These are phyloP conservation scores for Asclepias syriaca DNA, from an alignment of 257 asterid species.

Conservation along the genomic window DNA sequence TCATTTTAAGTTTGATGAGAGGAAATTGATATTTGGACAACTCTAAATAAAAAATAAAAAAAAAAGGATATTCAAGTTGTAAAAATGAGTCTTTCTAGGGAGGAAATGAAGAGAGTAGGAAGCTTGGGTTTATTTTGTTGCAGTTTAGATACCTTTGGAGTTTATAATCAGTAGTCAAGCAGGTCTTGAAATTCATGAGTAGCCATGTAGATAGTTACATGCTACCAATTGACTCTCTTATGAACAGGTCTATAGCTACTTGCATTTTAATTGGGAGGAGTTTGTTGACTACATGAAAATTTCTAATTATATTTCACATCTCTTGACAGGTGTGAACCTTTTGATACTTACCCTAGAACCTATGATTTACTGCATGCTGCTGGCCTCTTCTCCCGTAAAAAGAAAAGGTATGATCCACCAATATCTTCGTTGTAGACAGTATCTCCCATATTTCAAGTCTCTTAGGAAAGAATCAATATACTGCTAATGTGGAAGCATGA, in stretches of 20 bases:
- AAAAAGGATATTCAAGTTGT: not conserved
- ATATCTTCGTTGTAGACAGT: not conserved
- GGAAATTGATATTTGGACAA: not conserved
- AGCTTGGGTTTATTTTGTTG: not conserved
- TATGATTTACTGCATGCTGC: slow-evolving; percentile 80
- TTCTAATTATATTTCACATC: slow-evolving; percentile 1
- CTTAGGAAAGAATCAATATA: not conserved
- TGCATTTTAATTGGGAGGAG: not conserved
- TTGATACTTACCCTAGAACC: slow-evolving; percentile 72
- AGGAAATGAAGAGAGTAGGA: not conserved
- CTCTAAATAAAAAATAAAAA: not conserved
- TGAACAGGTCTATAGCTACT: not conserved
- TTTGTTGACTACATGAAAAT: not conserved
- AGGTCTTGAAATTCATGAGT: not conserved
- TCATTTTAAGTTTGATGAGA: not conserved
- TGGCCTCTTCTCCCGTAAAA: slow-evolving; percentile 61
- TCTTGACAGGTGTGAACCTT: slow-evolving; percentile 58
- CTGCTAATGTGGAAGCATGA: not conserved
- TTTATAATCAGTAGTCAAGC: not conserved
- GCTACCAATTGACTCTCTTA: not conserved
- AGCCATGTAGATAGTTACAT: not conserved
- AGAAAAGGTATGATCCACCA: slow-evolving; percentile 38
- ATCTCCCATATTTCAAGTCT: not conserved
- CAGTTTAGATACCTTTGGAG: not conserved
- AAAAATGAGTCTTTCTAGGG: too few relatives aligned